A percentile compares a stretch with the other conserved stretches of the same genome.
phyloP scores from a whole-genome alignment of 176 grass and related monocot genomes.

The Eleusine coracana region DNA sequence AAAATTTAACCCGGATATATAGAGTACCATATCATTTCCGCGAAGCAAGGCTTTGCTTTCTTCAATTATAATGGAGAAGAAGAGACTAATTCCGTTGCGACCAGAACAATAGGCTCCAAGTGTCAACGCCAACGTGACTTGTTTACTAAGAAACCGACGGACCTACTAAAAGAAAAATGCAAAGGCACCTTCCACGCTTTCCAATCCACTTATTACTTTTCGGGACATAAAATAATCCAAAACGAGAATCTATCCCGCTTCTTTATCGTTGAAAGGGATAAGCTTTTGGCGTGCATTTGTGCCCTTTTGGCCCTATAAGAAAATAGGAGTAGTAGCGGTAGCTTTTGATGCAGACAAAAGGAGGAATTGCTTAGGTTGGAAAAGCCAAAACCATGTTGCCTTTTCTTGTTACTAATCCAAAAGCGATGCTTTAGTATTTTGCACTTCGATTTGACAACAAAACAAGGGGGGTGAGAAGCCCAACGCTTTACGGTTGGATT shows the following conservation, averaged over 20 bases:
- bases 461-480: not conserved
- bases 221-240: slow-evolving; percentile 28
- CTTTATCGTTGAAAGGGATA: slow-evolving; percentile 36
- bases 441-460: not conserved
- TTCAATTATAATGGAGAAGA: not conserved
- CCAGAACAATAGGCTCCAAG: not conserved
- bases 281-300: slow-evolving; percentile 34
- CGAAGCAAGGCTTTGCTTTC: not conserved
- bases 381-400: slow-evolving; percentile 28
- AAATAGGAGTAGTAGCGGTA: not conserved
- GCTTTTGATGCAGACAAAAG: slow-evolving; percentile 40
- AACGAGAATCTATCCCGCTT: slow-evolving; percentile 34
- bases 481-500: not conserved
- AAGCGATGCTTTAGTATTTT: slow-evolving; percentile 30
- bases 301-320: slow-evolving; percentile 18
- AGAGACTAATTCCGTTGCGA: not conserved
- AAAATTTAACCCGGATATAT: no score
- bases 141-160: slow-evolving; percentile 41
- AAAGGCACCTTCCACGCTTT: slow-evolving; percentile 40
- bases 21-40: not conserved
- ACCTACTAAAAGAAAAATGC: slow-evolving; percentile 23
- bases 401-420: slow-evolving; percentile 25
- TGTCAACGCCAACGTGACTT: slow-evolving; percentile 41
- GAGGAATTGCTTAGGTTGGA: slow-evolving; percentile 43
- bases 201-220: slow-evolving; percentile 18